Evolutionary conservation across 345 rosid genomes (phyloP).

Genomic region (Jatropha curcas): DNA sequence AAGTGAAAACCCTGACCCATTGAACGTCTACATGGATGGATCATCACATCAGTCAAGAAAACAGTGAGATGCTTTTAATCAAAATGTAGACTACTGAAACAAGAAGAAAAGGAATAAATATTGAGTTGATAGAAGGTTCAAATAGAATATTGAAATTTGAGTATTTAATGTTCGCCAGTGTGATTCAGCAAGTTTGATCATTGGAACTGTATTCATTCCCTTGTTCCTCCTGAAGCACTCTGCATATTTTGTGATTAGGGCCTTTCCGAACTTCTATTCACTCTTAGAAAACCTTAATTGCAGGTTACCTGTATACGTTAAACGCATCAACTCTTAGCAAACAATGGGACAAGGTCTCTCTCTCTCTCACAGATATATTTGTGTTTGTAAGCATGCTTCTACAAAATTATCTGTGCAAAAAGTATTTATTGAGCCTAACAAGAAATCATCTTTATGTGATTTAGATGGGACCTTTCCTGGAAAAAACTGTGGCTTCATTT

Average conservation of each 20-base stretch:
- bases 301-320: constrained; percentile 85
- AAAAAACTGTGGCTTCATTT: constrained; percentile 66
- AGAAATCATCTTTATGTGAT: constrained; percentile 11
- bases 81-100: background rate
- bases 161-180: background rate
- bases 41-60: background rate
- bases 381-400: background rate
- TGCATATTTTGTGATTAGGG: constrained; percentile 3
- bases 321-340: constrained; percentile 87
- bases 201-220: background rate
- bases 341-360: constrained; percentile 76
- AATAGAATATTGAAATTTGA: background rate
- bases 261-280: background rate
- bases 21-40: background rate
- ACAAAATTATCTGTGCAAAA: background rate
- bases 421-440: background rate
- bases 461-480: constrained; percentile 89
- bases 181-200: background rate
- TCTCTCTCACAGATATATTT: constrained; percentile 15
- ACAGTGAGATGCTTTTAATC: background rate
- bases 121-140: background rate
- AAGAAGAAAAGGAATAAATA: background rate
- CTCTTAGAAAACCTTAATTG: constrained; percentile 15
- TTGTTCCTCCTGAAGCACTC: background rate
- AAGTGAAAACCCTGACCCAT: background rate